Percentiles rank a stretch among this genome's conserved stretches.
These are phyloP conservation scores for Sporisorium reilianum DNA, from an alignment of 1,284 basidiomycete genomes.

Conservation along the genomic window DNA sequence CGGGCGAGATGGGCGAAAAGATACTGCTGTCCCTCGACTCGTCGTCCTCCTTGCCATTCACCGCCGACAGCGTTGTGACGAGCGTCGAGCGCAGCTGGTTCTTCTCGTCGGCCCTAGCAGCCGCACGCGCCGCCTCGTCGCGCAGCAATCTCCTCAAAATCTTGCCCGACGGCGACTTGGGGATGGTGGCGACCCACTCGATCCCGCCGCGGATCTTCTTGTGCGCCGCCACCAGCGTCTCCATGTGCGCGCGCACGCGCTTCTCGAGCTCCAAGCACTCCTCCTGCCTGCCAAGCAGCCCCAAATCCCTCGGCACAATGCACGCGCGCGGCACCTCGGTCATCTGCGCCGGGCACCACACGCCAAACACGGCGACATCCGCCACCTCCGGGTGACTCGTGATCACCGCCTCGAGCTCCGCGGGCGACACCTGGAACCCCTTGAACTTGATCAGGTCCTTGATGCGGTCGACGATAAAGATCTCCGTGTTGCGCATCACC, in stretches of 20 bases:
- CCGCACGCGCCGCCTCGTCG: constrained; percentile 40
- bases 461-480: constrained; percentile 61
- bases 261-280: constrained; percentile 59
- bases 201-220: constrained; percentile 69
- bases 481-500: constrained; percentile 51
- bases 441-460: constrained; percentile 61
- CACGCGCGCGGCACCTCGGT: constrained; percentile 66
- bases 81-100: constrained; percentile 33
- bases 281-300: constrained; percentile 57
- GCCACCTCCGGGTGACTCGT: constrained; percentile 47
- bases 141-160: constrained; percentile 58
- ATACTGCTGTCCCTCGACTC: constrained; percentile 39
- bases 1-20: constrained; percentile 42
- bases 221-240: constrained; percentile 65
- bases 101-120: constrained; percentile 31
- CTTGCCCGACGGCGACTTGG: constrained; percentile 64
- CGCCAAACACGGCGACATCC: constrained; percentile 49
- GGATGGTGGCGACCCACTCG: constrained; percentile 57
- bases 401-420: constrained; percentile 54
- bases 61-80: constrained; percentile 10
- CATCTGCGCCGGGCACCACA: constrained; percentile 42
- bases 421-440: constrained; percentile 62
- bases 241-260: constrained; percentile 36
- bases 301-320: constrained; percentile 57
- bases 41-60: constrained; percentile 30